A percentile compares a stretch with the other conserved stretches of the same genome.
These are phyloP conservation scores for Eucalyptus decipiens DNA, from an alignment of 345 rosid genomes.

Conservation along the genomic window DNA sequence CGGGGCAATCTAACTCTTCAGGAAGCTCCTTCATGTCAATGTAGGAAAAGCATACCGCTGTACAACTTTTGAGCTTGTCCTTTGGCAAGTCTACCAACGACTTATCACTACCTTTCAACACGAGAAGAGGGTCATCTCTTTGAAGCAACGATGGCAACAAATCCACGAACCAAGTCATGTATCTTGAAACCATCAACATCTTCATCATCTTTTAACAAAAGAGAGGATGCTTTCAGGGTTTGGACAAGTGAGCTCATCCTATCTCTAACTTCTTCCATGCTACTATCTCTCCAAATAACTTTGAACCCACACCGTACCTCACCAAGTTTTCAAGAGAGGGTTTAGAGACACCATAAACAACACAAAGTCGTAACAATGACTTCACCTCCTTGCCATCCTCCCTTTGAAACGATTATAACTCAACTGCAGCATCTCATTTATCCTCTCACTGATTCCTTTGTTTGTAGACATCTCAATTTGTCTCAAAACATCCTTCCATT, in stretches of 20 bases:
- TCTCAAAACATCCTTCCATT: background rate
- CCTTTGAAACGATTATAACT: accelerated
- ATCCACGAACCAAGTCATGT: no score
- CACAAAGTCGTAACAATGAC: background rate
- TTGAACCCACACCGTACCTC: accelerated
- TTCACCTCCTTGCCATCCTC: accelerated
- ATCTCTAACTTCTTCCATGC: background rate
- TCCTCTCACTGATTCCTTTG: accelerated
- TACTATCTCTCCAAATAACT: background rate
- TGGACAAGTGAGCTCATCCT: accelerated
- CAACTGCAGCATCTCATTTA: background rate
- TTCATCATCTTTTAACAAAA: accelerated
- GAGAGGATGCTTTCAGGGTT: accelerated
- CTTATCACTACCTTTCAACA: no score
- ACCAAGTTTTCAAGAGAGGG: background rate
- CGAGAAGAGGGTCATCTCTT: accelerated
- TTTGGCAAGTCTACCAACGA: accelerated
- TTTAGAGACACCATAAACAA: background rate
- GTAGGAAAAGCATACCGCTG: accelerated
- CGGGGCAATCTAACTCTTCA: accelerated
- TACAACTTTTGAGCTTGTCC: no score
- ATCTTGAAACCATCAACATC: no score
- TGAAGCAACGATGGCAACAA: accelerated
- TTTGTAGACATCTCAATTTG: accelerated
- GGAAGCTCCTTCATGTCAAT: accelerated